These are phyloP conservation scores for Mucor indicus DNA, from an alignment of 371 early-diverging fungal genomes.

Conservation along the genomic window DNA sequence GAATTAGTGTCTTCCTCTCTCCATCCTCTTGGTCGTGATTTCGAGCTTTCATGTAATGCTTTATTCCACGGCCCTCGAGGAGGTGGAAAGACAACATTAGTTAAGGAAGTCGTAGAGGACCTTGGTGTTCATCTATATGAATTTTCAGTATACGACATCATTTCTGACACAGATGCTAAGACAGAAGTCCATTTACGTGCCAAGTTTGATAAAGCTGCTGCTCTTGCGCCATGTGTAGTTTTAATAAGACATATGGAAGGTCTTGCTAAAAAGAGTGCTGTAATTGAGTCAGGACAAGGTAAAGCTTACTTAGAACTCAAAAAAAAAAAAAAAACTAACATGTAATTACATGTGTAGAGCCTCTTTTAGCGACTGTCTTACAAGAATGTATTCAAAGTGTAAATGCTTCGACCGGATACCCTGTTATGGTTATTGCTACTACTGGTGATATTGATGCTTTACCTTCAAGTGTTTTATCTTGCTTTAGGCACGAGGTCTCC, in stretches of 20 bases:
- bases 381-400: slow-evolving; percentile 64
- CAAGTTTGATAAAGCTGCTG: slow-evolving; percentile 76
- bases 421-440: slow-evolving; percentile 78
- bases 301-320: slow-evolving; percentile 5
- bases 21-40: slow-evolving; percentile 68
- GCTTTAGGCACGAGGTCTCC: slow-evolving; percentile 74
- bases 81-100: slow-evolving; percentile 76
- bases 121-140: slow-evolving; percentile 77
- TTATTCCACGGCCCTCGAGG: slow-evolving; percentile 82
- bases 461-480: slow-evolving; percentile 64
- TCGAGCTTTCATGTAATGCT: slow-evolving; percentile 70
- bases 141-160: slow-evolving; percentile 72
- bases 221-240: slow-evolving; percentile 78
- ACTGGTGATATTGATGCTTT: slow-evolving; percentile 75
- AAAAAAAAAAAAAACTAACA: background rate
- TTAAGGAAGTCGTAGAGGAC: slow-evolving; percentile 60
- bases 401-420: slow-evolving; percentile 56
- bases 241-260: slow-evolving; percentile 80
- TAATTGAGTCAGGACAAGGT: slow-evolving; percentile 69
- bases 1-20: slow-evolving; percentile 67
- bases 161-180: slow-evolving; percentile 78
- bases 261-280: slow-evolving; percentile 66
- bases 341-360: slow-evolving; percentile 11
- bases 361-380: slow-evolving; percentile 69
- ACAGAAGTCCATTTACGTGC: slow-evolving; percentile 70